Evolutionary conservation across 257 asterid genomes (phyloP), one percentile per base, ranked within the genome.

Genomic region (Salvia hispanica): DNA sequence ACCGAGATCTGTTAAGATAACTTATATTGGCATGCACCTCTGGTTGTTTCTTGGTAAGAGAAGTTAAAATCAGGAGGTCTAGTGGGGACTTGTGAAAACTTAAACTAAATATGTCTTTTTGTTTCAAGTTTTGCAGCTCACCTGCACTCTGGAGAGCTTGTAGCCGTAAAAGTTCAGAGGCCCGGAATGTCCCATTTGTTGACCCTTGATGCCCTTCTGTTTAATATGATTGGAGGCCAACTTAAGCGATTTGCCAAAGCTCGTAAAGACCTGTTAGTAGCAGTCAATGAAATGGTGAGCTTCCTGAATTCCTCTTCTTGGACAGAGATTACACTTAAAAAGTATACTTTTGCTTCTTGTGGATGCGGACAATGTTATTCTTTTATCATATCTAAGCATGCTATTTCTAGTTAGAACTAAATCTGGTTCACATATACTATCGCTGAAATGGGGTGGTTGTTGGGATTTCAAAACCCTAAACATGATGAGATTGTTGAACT

Each of bases 141-240:
- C 82, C 84, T 90, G 93, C 95, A 85, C 78, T 81, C 99, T 67
- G 97, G 99, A 78, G 99, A 93, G 88, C 92, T 86, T 48, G 99
- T 93, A 79, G 99, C 99, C 56, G 99, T 93, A 74, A 93, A 93
- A 78, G 99, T 93, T 53, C 99, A 93, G 86, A 85, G 99, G 88
- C 99, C 99, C 21, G 95, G 95, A 62, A 91, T 94, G 99, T 85
- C 90, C 72, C 94, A 83, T 79, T 66, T 62, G 46, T 70, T 94
- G 84, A 94, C 96, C 47, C 89, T 88, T 67, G 99, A 94, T 76
- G 97, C 97, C 61, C 69, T 94, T 85, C 84, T 94, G 61, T 94
- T 94, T 78, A 85, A 85, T 72, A 83, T 94, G 97, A 94, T 94
- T 66, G 99, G 99, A 69, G 97, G 97, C 77, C 99, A 90, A 78